Base-by-base conservation (phyloP, 306 rosid genomes). In the Begonia fuchsioides region DNA sequence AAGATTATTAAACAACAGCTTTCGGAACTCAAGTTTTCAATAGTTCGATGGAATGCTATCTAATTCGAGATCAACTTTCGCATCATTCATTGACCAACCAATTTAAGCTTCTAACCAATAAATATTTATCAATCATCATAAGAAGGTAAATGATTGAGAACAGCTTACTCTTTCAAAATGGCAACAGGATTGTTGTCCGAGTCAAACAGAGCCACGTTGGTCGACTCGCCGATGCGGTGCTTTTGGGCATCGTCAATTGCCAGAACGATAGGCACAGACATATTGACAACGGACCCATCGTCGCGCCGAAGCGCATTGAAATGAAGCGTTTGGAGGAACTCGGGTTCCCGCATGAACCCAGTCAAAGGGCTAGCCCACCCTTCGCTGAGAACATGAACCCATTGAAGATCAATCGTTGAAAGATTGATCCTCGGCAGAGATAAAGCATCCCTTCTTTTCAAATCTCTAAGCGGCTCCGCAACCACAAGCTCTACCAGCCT, bases 291-390 rank as follows among this genome's bases (percentile, higher is more conserved):
- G 55, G 96, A 79, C 70, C 94, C 98, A 20, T 82, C 78, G 6
- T 15, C 52, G 58, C 85, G 86, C 38, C 94, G 78, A 70, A 92
- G 87, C 4, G 96, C 72, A 60, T 81, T 81, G 53, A 92, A 92
- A 92, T 92, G 98, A 85, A 92, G 98, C 72, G 98, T 92, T 92
- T 92, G 98, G 98, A 92, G 98, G 98, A 92, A 92, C 98, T 92
- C 98, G 15, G 72, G 62, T 54, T 92, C 93, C 68, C 76, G 79
- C 98, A 92, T 85, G 79, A 92, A 92, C 41, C 98, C 98, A 0
- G 58, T n/a, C 8, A 92, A 77, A 1, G 98, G 98, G 12, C 93
- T 85, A 2, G 98, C 93, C 98, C 98, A 92, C 0, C 98, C 98
- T 70, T 92, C 98, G 71, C 96, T 79, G 26, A 92, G 80, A 4